These are phyloP conservation scores for Ceratocystis diversiconidia DNA, from an alignment of 2,329 filamentous ascomycete genomes.

Conservation along the genomic window DNA sequence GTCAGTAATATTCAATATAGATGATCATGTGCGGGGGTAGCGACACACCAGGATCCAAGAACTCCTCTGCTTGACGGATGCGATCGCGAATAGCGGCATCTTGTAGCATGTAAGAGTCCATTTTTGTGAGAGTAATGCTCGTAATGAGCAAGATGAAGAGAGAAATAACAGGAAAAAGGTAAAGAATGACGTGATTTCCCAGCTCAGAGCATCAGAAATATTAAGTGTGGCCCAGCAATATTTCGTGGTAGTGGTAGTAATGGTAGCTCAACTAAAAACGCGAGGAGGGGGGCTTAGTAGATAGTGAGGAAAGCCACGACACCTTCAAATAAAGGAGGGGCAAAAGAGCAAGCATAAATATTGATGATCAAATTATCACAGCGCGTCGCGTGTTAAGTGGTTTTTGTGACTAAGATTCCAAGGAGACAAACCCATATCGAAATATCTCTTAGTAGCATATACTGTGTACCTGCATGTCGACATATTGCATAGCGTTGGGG, in stretches of 20 bases:
- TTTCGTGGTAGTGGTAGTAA: not conserved
- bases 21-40: slow-evolving; percentile 8
- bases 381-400: slow-evolving; percentile 18
- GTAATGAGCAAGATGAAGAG: not conserved
- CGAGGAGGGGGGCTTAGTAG: not conserved
- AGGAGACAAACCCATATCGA: not conserved
- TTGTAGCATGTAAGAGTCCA: slow-evolving; percentile 62
- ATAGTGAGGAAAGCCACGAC: not conserved
- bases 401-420: not conserved
- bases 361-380: not conserved
- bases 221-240: not conserved
- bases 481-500: not conserved
- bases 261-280: not conserved
- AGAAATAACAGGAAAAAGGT: not conserved
- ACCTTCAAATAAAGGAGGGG: slow-evolving; percentile 14
- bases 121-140: slow-evolving; percentile 26
- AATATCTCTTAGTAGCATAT: not conserved
- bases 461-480: not conserved
- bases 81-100: slow-evolving; percentile 77
- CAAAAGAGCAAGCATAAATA: slow-evolving; percentile 4
- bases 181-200: not conserved
- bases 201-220: not conserved
- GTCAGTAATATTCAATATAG: not conserved
- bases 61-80: slow-evolving; percentile 76
- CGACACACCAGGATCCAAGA: slow-evolving; percentile 72